These are phyloP conservation scores for Beauveria caledonica DNA, from an alignment of 2,329 filamentous ascomycete genomes.

Conservation along the genomic window DNA sequence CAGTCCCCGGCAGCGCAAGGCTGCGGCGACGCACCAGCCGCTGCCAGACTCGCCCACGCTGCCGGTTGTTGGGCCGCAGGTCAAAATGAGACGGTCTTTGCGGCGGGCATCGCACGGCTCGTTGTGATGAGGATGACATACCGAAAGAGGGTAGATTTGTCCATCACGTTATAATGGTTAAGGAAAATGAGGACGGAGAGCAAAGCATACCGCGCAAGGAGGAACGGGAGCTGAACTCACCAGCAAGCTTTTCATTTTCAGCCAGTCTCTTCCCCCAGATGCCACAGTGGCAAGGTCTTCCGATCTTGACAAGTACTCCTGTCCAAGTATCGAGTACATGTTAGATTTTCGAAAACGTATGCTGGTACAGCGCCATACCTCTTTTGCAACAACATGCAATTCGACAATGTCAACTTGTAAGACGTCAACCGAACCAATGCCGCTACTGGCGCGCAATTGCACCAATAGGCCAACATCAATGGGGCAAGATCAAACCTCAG, in stretches of 20 bases:
- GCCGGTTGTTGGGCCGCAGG: neutral
- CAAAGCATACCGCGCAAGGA: neutral
- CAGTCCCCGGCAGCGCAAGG: neutral
- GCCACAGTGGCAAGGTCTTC: too few relatives aligned
- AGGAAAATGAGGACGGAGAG: neutral
- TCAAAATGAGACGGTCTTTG: neutral
- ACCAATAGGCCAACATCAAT: too few relatives aligned
- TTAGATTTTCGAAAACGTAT: too few relatives aligned
- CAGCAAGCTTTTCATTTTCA: neutral
- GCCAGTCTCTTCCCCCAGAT: neutral
- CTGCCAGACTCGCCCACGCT: slow-evolving; percentile 9
- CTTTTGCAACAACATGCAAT: too few relatives aligned
- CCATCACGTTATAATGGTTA: neutral
- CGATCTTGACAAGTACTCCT: too few relatives aligned
- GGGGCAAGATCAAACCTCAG: too few relatives aligned
- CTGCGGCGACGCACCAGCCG: neutral
- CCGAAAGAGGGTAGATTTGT: neutral
- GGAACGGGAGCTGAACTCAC: neutral
- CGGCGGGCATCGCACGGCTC: neutral
- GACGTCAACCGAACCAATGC: too few relatives aligned
- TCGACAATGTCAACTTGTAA: too few relatives aligned
- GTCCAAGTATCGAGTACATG: too few relatives aligned
- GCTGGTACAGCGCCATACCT: too few relatives aligned
- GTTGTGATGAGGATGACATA: neutral
- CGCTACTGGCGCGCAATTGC: too few relatives aligned